Conservation (phyloP, 306 rosid species). For the Begonia masoniana region DNA sequence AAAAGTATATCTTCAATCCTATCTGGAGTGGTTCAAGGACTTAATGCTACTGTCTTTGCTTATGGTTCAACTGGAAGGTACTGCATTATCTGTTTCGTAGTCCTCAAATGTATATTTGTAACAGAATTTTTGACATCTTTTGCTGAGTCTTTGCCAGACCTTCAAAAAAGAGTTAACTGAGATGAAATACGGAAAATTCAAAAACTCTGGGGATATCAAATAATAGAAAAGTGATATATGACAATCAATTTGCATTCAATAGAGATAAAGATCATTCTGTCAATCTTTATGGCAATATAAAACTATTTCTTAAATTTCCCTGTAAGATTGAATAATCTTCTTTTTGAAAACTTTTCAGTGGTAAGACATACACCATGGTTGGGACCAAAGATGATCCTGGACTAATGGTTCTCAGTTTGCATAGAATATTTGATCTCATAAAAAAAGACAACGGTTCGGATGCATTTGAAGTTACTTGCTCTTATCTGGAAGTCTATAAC, state of each 20-base stretch:
- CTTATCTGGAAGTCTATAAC: constrained; percentile 58
- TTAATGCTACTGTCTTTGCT: constrained; percentile 52
- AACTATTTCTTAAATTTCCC: background rate
- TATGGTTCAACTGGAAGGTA: constrained; percentile 68
- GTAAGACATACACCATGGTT: constrained; percentile 56
- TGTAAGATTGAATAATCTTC: background rate
- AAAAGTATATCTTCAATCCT: constrained; percentile 36
- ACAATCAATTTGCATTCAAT: background rate
- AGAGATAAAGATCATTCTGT: background rate
- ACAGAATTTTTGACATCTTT: no score
- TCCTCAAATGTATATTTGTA: background rate
- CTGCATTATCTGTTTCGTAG: constrained; percentile 1
- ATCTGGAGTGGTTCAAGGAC: constrained; percentile 48
- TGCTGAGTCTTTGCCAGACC: no score
- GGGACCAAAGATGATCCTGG: constrained; percentile 59
- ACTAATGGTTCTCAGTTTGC: constrained; percentile 56
- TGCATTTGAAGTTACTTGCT: constrained; percentile 49
- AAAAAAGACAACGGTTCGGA: constrained; percentile 30
- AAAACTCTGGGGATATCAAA: no score
- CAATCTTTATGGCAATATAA: constrained; percentile 3
- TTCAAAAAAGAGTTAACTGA: no score
- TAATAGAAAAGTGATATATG: background rate
- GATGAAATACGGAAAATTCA: no score
- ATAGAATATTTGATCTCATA: constrained; percentile 41
- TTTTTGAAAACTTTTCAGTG: constrained; percentile 16